Conservation (phyloP, 2,329 filamentous ascomycete species). For the Alternaria panax region DNA sequence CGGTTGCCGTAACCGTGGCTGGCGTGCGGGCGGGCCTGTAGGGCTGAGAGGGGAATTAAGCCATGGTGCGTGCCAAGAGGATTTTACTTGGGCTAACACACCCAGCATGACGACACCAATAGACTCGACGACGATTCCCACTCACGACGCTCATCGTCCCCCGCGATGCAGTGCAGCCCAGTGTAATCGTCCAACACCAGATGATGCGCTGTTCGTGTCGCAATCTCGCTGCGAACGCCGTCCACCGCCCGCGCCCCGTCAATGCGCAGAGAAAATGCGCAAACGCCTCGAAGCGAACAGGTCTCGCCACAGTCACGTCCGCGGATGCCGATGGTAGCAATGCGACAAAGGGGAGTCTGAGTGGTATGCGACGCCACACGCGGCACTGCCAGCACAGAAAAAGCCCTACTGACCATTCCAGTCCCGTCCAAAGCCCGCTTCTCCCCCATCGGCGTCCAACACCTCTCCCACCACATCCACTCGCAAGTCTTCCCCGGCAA, state of each 20-base stretch:
- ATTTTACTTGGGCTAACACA: neutral
- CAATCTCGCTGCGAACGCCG: slow-evolving; percentile 27
- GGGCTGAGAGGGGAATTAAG: slow-evolving; percentile 11
- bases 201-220: slow-evolving; percentile 45
- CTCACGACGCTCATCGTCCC: neutral
- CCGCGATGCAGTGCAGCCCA: slow-evolving; percentile 39
- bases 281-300: slow-evolving; percentile 30
- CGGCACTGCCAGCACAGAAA: no score
- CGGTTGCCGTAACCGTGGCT: slow-evolving; percentile 1
- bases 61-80: slow-evolving; percentile 5
- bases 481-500: slow-evolving; percentile 77
- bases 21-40: neutral
- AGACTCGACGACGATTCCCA: no score
- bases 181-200: slow-evolving; percentile 1
- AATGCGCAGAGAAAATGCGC: slow-evolving; percentile 20
- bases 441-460: slow-evolving; percentile 94
- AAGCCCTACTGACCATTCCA: no score
- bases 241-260: slow-evolving; percentile 26
- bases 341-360: slow-evolving; percentile 19
- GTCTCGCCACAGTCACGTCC: slow-evolving; percentile 34
- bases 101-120: slow-evolving; percentile 6
- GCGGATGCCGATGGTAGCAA: slow-evolving; percentile 13
- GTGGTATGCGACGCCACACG: slow-evolving; percentile 23
- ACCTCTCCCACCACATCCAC: slow-evolving; percentile 84
- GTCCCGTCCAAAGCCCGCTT: slow-evolving; percentile 69